These are phyloP conservation scores for Silene vulgaris DNA, from an alignment of 179 eudicot species.

Conservation along the genomic window DNA sequence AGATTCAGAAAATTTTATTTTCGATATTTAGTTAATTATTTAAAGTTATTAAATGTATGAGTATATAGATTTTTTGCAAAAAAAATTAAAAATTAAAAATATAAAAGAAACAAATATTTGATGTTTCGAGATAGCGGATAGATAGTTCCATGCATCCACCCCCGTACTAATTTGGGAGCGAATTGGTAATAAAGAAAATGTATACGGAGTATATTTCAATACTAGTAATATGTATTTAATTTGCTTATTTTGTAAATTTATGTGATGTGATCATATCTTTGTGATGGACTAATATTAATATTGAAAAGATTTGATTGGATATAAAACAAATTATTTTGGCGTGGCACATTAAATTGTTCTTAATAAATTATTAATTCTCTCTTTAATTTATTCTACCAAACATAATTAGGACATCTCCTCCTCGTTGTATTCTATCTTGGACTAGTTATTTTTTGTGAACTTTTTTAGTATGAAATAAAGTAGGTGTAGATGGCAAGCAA, in stretches of 20 bases:
- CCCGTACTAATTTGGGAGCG: no score
- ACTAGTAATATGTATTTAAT: neutral
- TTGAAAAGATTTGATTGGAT: slow-evolving; percentile 23
- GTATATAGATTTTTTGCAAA: no score
- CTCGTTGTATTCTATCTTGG: slow-evolving; percentile 15
- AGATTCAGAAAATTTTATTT: slow-evolving; percentile 3
- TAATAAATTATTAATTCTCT: neutral
- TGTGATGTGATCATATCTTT: no score
- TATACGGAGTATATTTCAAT: no score
- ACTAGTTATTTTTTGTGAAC: neutral
- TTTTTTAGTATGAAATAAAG: slow-evolving; percentile 13
- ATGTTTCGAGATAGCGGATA: no score
- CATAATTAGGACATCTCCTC: slow-evolving; percentile 33
- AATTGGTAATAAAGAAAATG: no score
- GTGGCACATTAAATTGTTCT: slow-evolving; percentile 17
- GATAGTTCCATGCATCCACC: no score
- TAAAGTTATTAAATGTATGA: no score
- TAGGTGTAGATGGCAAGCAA: slow-evolving; percentile 35
- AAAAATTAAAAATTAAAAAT: no score
- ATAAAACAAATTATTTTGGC: slow-evolving; percentile 9
- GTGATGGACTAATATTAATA: neutral
- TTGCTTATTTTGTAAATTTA: neutral
- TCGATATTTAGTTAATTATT: no score
- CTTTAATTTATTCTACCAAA: slow-evolving; percentile 21
- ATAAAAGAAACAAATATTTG: no score